Base-by-base conservation (phyloP, 2,329 filamentous ascomycete genomes). In the Nemania serpens region DNA sequence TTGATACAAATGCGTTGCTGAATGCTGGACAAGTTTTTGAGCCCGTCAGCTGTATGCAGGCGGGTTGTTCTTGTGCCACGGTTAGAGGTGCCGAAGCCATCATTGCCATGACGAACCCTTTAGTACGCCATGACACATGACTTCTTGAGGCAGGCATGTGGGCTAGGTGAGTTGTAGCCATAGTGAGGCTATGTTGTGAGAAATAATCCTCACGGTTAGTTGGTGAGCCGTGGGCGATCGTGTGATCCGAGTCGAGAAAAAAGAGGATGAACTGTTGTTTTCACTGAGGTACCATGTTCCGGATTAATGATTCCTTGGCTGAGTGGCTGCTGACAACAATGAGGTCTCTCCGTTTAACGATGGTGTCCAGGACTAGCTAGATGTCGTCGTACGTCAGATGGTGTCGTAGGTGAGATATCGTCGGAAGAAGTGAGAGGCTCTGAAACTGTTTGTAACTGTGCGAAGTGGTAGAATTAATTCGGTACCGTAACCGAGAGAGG, bases 1-100 rank as follows among this genome's bases (percentile, higher is more conserved):
- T 76, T 33, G 75, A 78, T 36, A 78, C 70, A 17, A 70, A 77
- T 20, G 76, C 74, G 39, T 70, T 64, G 25, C 72, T 66, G 63
- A 78, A 78, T 34, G 76, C 75, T 49, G 74, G 64, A 50, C 76
- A 78, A 25, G 70, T 62, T 42, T 68, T 73, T 25, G 76, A 78
- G 12, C 67, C 69, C 36, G 72, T 67, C 20, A 78, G 70, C 37
- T 76, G 70, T 43, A 78, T 73, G 59, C 76, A 78, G 43, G 62
- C 42, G 13, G 56, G 55, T 20, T 68, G 65, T 46, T 65, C 55
- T 60, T 66, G 62, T 34, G 71, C 71, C 59, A 69, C 65, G 3
- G 67, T 59, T 22, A 68, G 52, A 57, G 69, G 68, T 48, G 53
- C 55, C 29, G 67, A 56, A 39, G 68, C 64, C 29, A 72, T 62